A percentile compares a stretch with the other conserved stretches of the same genome.
Evolutionary conservation across 768 basidiomycete species (phyloP).

Genomic region (Macrocybe gigantea): DNA sequence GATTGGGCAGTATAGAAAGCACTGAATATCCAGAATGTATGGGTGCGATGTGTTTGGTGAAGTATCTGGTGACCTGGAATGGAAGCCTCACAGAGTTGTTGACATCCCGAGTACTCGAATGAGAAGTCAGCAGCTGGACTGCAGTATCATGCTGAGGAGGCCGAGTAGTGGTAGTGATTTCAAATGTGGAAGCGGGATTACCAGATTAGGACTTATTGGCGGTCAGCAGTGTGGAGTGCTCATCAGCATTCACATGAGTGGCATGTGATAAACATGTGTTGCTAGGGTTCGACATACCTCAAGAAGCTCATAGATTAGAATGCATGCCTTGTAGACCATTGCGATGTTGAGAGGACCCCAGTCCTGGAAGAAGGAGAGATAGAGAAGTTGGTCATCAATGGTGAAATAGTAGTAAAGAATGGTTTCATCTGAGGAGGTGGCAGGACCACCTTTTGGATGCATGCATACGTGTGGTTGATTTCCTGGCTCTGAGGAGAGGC

Average conservation of each 20-base stretch:
- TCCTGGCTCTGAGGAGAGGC: conserved; percentile 40
- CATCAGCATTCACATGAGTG: conserved; percentile 36
- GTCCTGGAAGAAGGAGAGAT: conserved; percentile 91
- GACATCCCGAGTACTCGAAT: no score
- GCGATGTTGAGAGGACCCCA: conserved; percentile 89
- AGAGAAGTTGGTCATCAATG: conserved; percentile 86
- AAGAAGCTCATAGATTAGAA: conserved; percentile 83
- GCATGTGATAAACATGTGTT: conserved; percentile 24
- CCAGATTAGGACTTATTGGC: no score
- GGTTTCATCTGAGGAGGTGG: conserved; percentile 65
- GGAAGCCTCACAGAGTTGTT: no score
- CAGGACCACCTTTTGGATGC: conserved; percentile 50
- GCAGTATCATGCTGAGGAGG: no score
- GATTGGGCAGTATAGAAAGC: no score
- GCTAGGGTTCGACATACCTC: conserved; percentile 43
- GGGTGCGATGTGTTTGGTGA: no score
- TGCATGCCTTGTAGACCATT: conserved; percentile 92
- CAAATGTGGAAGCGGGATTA: no score
- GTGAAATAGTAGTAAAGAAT: conserved; percentile 86
- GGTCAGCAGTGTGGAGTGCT: no score
- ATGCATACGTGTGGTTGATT: conserved; percentile 59
- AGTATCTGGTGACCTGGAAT: no score
- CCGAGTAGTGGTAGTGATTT: no score
- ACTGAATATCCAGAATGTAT: no score
- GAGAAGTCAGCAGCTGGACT: no score